Conservation (phyloP, 768 basidiomycete genomes). For the Boletellus ananiceps region DNA sequence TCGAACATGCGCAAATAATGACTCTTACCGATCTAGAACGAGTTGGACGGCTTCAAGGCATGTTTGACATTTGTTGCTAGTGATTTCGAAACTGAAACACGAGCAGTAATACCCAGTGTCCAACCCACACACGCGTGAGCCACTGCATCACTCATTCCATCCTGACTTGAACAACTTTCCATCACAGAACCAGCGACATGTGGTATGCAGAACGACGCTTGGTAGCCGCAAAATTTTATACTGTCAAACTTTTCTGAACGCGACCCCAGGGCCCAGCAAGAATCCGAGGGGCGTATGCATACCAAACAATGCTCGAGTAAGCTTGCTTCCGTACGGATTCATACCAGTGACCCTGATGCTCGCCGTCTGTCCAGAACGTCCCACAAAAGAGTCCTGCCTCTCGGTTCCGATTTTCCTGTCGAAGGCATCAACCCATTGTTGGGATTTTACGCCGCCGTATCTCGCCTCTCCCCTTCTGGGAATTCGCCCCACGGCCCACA, state of each 20-base stretch:
- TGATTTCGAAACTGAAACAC: background rate
- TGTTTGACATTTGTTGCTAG: conserved; percentile 14
- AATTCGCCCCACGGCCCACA: conserved; percentile 74
- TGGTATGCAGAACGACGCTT: conserved; percentile 82
- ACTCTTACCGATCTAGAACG: conserved; percentile 62
- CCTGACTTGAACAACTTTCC: background rate
- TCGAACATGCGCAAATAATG: conserved; percentile 94
- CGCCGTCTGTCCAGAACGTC: conserved; percentile 40
- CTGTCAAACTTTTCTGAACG: background rate
- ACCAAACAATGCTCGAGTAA: conserved; percentile 70
- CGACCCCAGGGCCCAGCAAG: conserved; percentile 63
- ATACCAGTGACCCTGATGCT: background rate
- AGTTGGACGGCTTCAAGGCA: conserved; percentile 69
- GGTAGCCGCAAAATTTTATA: conserved; percentile 33
- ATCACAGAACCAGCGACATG: conserved; percentile 81
- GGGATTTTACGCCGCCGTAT: conserved; percentile 86
- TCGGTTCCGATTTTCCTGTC: conserved; percentile 94
- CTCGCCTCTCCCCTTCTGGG: conserved; percentile 64
- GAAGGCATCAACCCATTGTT: conserved; percentile 86
- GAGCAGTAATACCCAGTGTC: conserved; percentile 79
- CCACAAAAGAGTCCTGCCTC: conserved; percentile 53
- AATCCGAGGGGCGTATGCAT: conserved; percentile 87
- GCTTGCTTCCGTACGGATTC: conserved; percentile 13
- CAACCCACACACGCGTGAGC: conserved; percentile 89
- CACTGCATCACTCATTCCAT: background rate